Evolutionary conservation across 2,329 filamentous ascomycete genomes (phyloP).

Genomic region (Aspergillus brunneoviolaceus): DNA sequence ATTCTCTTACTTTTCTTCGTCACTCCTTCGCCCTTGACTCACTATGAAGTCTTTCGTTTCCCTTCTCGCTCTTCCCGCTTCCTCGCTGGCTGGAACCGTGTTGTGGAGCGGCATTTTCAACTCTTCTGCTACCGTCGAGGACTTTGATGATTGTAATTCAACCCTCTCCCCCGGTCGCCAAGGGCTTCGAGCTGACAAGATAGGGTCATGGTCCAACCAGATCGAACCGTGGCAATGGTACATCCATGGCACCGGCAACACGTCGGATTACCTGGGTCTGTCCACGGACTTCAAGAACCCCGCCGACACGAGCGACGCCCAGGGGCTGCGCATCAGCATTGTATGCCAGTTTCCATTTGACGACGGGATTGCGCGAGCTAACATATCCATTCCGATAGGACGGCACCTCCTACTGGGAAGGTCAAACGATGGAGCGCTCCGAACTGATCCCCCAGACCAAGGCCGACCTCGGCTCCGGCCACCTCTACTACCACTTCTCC

Average conservation of each 20-base stretch:
- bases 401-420: slow-evolving; percentile 64
- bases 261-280: slow-evolving; percentile 60
- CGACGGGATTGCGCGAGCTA: background rate
- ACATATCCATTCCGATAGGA: slow-evolving; percentile 33
- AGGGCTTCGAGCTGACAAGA: background rate
- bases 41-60: slow-evolving; percentile 16
- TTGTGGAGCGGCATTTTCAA: slow-evolving; percentile 32
- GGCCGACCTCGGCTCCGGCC: slow-evolving; percentile 64
- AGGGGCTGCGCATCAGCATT: slow-evolving; percentile 70
- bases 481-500: slow-evolving; percentile 71
- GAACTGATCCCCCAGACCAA: slow-evolving; percentile 72
- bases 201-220: slow-evolving; percentile 66
- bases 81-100: slow-evolving; percentile 22
- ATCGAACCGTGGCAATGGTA: slow-evolving; percentile 73
- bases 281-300: slow-evolving; percentile 64
- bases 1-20: background rate
- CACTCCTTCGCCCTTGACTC: background rate
- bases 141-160: slow-evolving; percentile 27
- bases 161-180: rapidly evolving
- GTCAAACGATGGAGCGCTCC: slow-evolving; percentile 69
- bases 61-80: slow-evolving; percentile 8
- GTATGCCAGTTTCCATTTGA: slow-evolving; percentile 19
- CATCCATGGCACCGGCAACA: slow-evolving; percentile 62
- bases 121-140: slow-evolving; percentile 20
- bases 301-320: slow-evolving; percentile 57